These are phyloP conservation scores for Yamadazyma aaseri DNA, from an alignment of 1,139 yeast species.

Conservation along the genomic window DNA sequence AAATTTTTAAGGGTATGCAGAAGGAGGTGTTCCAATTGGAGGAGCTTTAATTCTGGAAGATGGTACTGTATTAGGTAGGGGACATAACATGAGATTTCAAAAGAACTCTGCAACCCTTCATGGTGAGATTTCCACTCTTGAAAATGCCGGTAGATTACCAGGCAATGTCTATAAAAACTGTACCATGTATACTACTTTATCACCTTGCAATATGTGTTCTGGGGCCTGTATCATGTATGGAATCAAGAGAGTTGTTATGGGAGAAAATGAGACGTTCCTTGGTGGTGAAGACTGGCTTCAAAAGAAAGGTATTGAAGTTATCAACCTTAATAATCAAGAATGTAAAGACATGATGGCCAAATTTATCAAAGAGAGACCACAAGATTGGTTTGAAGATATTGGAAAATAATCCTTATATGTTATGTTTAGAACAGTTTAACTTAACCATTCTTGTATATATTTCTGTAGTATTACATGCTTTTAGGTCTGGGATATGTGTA, in stretches of 20 bases:
- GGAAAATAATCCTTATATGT: too few relatives aligned
- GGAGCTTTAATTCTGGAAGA: slow-evolving; percentile 72
- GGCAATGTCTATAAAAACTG: slow-evolving; percentile 67
- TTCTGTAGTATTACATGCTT: too few relatives aligned
- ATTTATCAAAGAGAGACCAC: slow-evolving; percentile 75
- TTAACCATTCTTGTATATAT: too few relatives aligned
- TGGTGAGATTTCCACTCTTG: slow-evolving; percentile 87
- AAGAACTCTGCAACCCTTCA: slow-evolving; percentile 77
- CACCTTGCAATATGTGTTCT: slow-evolving; percentile 94
- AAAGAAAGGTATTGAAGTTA: slow-evolving; percentile 69
- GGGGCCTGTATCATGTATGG: slow-evolving; percentile 92
- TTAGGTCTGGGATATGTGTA: too few relatives aligned
- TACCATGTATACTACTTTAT: slow-evolving; percentile 85
- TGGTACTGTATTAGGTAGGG: slow-evolving; percentile 79
- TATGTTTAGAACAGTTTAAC: too few relatives aligned
- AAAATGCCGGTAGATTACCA: slow-evolving; percentile 82
- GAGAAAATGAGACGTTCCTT: slow-evolving; percentile 76
- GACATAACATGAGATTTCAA: slow-evolving; percentile 88
- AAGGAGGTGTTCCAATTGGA: slow-evolving; percentile 94
- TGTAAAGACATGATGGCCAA: slow-evolving; percentile 74
- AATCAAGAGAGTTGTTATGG: slow-evolving; percentile 78
- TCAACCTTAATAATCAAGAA: slow-evolving; percentile 61
- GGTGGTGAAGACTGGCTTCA: slow-evolving; percentile 76
- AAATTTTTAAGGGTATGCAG: slow-evolving; percentile 49
- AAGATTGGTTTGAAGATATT: slow-evolving; percentile 87